Base-by-base conservation (phyloP, 176 grass and related monocot genomes). In the Pontederia paniculata region DNA sequence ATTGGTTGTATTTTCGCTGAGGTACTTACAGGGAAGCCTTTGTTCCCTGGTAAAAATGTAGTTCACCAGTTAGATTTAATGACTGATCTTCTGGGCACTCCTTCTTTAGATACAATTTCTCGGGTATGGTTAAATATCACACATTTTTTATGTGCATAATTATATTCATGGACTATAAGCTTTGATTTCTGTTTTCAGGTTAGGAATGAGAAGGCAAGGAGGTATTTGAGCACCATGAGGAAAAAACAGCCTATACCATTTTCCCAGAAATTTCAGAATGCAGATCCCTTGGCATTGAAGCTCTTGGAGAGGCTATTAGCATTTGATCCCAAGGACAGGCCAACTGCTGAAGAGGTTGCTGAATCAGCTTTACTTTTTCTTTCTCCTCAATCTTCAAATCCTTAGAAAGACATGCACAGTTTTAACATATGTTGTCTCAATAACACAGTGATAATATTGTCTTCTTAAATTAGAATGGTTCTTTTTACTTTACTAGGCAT, bases 1-100 rank as follows among this genome's bases (percentile, higher is more conserved):
- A 97, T 97, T 48, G 93, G 93, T 67, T 97, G 93, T 83, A 97
- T 97, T 75, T 97, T 97, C 76, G 86, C 93, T 12, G 93, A 97
- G 58, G 59, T 97, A 56, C 77, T 97, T 58, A 87, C 83, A 37
- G 93, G 93, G 63, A 97, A 90, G 66, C 93, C 93, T 69, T 84
- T 97, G 57, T 97, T 97, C 65, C 93, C 93, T 51, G 93, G 93
- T 12, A 97, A 97, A 81, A 97, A 97, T 88, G 93, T 97, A 17
- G 93, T 97, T 79, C 93, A 97, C 52, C 86, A 97, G 65, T 77
- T 97, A 66, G 93, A 97, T 75, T 82, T 97, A 72, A 97, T 97
- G 77, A 97, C 93, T 66, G 86, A 97, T 80, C 83, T 97, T 55
- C 74, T 97, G 54, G 93, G 93, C 8, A 87, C 71, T 21, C 93